Base-by-base conservation (phyloP, 148 eudicot species). In the Rhododendron ferrugineum region DNA sequence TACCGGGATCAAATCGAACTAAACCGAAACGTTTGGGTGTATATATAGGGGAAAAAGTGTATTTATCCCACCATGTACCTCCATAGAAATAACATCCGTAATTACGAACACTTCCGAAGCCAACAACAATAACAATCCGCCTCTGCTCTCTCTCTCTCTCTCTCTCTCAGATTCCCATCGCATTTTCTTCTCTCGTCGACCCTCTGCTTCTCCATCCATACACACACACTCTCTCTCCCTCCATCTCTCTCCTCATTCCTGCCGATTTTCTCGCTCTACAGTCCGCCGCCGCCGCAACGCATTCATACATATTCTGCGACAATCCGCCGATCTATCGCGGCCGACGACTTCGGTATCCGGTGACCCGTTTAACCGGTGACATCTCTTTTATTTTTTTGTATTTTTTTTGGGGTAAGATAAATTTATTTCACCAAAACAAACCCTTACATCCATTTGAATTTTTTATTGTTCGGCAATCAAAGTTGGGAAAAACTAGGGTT, bases 301-400 rank as follows among this genome's bases (percentile, higher is more conserved):
- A 0, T 15, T 58, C 23, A 36, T 85, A 66, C 9, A 4, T 46
- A 79, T 79, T 44, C 2, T 20, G n/a, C 47, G 49, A 22, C 54
- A 62, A 32, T 32, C 49, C 64, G 23, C 23, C 83, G 83, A 76
- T 79, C 81, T 34, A 68, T 75, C 82, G 40, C 40, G 49, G 20
- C 85, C 52, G 78, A 37, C 11, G 82, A 28, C 52, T 23, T 80
- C 70, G 28, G 58, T 30, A 62, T 75, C 83, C 62, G 15, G 50
- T 66, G 37, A 37, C 40, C 37, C 28, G 34, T 75, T 76, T 37
- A 20, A 13, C 60, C 36, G 80, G 78, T 26, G 44, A 54, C 60
- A 54, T 54, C 60, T 54, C 60, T 54, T 54, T 16, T 50, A 11
- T 50, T 50, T 49, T 11, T 49, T 50, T 13, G 1, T 47, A 0